phyloP scores from a whole-genome alignment of 441 rosid genomes.

The Pelargonium australe region DNA sequence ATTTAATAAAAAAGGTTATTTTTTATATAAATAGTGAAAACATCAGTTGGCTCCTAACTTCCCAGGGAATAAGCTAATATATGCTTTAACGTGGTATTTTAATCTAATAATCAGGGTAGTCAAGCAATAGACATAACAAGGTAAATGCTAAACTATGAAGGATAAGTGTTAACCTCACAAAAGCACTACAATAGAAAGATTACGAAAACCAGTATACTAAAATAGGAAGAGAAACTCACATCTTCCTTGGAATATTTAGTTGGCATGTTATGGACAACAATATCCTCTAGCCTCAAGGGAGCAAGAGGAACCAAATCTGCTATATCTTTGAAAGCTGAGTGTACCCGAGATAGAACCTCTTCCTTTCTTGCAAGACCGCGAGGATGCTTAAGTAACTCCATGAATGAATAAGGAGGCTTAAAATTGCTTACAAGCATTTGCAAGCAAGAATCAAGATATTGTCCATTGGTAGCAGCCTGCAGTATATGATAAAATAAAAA shows the following conservation, averaged over 20 bases:
- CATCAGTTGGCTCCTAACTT: background rate
- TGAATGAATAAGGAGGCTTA: slow-evolving; percentile 43
- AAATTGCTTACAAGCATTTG: slow-evolving; percentile 67
- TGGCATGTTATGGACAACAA: slow-evolving; percentile 54
- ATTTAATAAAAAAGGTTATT: background rate
- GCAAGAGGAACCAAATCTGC: slow-evolving; percentile 62
- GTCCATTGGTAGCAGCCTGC: slow-evolving; percentile 70
- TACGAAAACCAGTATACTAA: background rate
- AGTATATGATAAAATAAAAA: slow-evolving; percentile 13
- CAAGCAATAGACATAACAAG: background rate
- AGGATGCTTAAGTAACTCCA: slow-evolving; percentile 36
- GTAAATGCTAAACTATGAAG: background rate
- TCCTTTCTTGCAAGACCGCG: slow-evolving; percentile 42
- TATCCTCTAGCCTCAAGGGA: slow-evolving; percentile 44
- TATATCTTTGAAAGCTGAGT: slow-evolving; percentile 47
- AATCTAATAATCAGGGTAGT: background rate
- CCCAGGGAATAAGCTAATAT: background rate
- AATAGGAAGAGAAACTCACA: slow-evolving; percentile 35
- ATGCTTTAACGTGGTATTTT: too few species aligned
- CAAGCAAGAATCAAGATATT: slow-evolving; percentile 56
- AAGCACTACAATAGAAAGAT: slow-evolving; percentile 2
- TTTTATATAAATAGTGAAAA: background rate
- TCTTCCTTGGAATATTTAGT: slow-evolving; percentile 35
- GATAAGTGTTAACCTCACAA: background rate
- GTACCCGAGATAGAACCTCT: slow-evolving; percentile 64